A percentile compares a stretch with the other conserved stretches of the same genome.
phyloP scores from a whole-genome alignment of 2,329 filamentous ascomycete species.

The Trichoderma pleuroti region DNA sequence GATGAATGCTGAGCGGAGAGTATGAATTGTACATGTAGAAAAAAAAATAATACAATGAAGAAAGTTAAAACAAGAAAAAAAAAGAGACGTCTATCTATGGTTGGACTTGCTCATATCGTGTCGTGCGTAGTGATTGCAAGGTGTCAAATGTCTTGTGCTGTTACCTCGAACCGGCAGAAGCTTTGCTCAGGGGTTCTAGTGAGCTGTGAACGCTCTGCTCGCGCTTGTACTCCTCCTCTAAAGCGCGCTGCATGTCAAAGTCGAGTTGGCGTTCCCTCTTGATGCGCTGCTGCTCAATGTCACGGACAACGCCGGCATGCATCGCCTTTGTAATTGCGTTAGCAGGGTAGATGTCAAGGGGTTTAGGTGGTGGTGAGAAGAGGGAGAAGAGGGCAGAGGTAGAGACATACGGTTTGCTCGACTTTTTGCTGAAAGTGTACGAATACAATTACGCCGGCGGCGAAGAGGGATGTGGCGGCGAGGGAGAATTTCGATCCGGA shows the following conservation, averaged over 20 bases:
- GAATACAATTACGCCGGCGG: conserved; percentile 71
- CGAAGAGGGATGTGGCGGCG: conserved; percentile 69
- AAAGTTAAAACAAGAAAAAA: neutral
- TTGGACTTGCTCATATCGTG: neutral
- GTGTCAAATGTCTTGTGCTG: conserved; percentile 20
- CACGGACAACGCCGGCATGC: conserved; percentile 90
- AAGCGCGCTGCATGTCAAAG: conserved; percentile 82
- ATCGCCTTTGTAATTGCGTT: conserved; percentile 64
- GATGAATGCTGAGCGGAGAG: conserved; percentile 12
- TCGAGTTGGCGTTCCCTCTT: conserved; percentile 90
- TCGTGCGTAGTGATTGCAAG: neutral
- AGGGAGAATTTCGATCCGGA: conserved; percentile 85
- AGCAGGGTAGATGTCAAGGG: neutral
- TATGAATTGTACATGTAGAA: conserved; percentile 23
- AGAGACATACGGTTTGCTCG: conserved; percentile 69
- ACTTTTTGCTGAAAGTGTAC: conserved; percentile 86
- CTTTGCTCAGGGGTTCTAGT: conserved; percentile 25
- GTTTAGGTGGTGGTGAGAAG: neutral
- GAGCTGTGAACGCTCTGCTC: conserved; percentile 68
- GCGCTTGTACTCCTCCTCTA: conserved; percentile 89
- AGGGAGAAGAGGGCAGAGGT: conserved; percentile 19
- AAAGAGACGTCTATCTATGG: neutral
- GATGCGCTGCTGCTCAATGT: conserved; percentile 88
- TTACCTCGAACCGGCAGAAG: conserved; percentile 25
- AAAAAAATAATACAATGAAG: conserved; percentile 22